Conservation (phyloP, 208 protist species). For the Trypanosoma scelopori region DNA sequence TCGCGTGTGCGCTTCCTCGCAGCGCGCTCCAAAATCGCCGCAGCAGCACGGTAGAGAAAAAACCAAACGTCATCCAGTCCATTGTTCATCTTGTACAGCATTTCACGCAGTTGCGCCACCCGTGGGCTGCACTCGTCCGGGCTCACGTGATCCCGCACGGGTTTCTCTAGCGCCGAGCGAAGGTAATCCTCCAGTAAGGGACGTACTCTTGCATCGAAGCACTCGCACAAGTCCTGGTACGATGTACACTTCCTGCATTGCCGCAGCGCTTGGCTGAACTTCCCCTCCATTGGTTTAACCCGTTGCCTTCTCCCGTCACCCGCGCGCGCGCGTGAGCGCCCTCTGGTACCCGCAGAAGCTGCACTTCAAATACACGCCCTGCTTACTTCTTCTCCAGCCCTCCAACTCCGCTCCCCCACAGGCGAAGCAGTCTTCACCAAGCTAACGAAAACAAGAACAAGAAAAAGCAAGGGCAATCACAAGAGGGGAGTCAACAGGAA, state of each 20-base stretch:
- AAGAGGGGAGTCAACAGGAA: too few species aligned
- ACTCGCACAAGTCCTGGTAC: slow-evolving; percentile 28
- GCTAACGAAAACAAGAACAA: too few species aligned
- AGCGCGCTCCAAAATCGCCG: slow-evolving; percentile 48
- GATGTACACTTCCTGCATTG: slow-evolving; percentile 18
- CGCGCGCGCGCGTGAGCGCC: too few species aligned
- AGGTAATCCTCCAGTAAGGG: slow-evolving; percentile 53
- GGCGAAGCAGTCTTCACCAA: too few species aligned
- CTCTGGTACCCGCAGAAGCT: too few species aligned
- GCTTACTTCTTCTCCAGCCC: too few species aligned
- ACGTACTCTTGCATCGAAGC: slow-evolving; percentile 31
- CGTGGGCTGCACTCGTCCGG: slow-evolving; percentile 70
- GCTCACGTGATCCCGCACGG: slow-evolving; percentile 58
- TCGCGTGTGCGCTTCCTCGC: slow-evolving; percentile 46
- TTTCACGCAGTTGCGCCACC: slow-evolving; percentile 52
- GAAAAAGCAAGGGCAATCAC: too few species aligned
- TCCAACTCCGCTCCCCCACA: too few species aligned
- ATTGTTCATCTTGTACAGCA: slow-evolving; percentile 17
- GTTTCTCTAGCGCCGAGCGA: slow-evolving; percentile 36
- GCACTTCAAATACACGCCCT: too few species aligned
- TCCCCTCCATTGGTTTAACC: slow-evolving; percentile 34
- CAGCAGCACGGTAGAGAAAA: slow-evolving; percentile 52
- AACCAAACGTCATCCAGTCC: slow-evolving; percentile 81
- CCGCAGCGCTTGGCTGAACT: slow-evolving; percentile 38
- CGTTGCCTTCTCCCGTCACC: too few species aligned